Evolutionary conservation across 768 basidiomycete genomes (phyloP), one percentile per base, ranked within the genome.

Genomic region (Amanita rubescens): DNA sequence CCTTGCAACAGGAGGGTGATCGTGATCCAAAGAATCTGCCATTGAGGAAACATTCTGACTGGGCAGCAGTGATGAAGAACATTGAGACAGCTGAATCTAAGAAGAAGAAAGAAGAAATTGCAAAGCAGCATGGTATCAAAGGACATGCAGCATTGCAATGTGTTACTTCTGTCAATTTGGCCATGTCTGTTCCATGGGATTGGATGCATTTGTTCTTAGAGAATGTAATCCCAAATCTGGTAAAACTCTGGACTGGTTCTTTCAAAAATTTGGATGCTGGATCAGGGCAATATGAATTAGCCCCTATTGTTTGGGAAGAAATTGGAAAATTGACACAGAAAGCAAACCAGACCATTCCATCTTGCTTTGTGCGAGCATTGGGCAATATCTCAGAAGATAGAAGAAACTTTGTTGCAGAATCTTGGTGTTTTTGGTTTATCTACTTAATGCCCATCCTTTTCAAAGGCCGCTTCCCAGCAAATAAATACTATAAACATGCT

Each of bases 181-280:
- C 62, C 3, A 68, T 59, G 45, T 19, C 63, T 22, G 67, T 71
- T 15, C 71, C 71, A 0, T 68, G 68, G 53, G 73, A 76, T 49
- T 70, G 74, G 61, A 75, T 76, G 68, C 75, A 78, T 45, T 61
- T 73, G 0, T 56, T 75, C 37, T 68, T 59, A 45, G 72, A 75
- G 53, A 76, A 76, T 51, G 45, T 73, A 3, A 55, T 71, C 17
- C 60, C 54, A 14, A 70, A 66, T 41, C 61, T 78, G 1, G 55
- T 74, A 15, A 15, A 51, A 0, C 56, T 74, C 0, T 76, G 73
- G 72, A 71, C 69, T 0, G 70, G 69, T 0, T 45, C 59, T 1
- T 73, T 60, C 60, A 73, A 72, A 49, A 64, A 56, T 7, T 55
- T 69, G 1, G 49, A 54, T 49, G 25, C 10, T 33, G 30, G 63